phyloP scores from a whole-genome alignment of 441 rosid genomes.

The Erodium texanum region DNA sequence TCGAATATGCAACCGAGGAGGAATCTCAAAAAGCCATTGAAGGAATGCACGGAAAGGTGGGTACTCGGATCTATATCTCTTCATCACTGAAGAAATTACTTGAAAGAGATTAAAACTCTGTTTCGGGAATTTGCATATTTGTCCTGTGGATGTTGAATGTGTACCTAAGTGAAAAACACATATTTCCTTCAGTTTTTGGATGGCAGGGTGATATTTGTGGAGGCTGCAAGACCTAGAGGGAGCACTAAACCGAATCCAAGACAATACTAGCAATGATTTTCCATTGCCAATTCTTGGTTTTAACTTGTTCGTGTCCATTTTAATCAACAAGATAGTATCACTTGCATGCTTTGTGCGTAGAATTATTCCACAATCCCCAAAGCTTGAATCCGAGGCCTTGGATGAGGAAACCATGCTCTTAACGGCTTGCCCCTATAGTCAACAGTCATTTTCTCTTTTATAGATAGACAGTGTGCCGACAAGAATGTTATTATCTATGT shows the following conservation, averaged over 20 bases:
- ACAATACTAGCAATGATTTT: neutral
- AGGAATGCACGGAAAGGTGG: constrained; percentile 89
- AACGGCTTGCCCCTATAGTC: too few relatives aligned
- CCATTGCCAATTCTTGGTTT: neutral
- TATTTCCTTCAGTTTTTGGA: constrained; percentile 45
- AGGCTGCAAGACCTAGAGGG: constrained; percentile 53
- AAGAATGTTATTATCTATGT: too few relatives aligned
- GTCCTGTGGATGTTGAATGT: neutral
- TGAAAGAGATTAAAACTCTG: neutral
- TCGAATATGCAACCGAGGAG: constrained; percentile 56
- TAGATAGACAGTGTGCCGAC: too few relatives aligned
- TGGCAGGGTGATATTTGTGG: constrained; percentile 86
- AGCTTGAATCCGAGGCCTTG: too few relatives aligned
- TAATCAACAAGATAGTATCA: too few relatives aligned
- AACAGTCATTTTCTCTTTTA: too few relatives aligned
- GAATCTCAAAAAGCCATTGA: constrained; percentile 58
- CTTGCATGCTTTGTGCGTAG: too few relatives aligned
- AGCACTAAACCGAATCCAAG: constrained; percentile 25
- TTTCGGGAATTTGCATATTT: neutral
- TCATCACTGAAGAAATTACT: neutral
- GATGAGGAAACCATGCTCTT: too few relatives aligned
- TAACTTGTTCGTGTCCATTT: neutral
- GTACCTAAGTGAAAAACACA: neutral
- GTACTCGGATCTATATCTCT: neutral
- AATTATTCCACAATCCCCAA: too few relatives aligned